Conservation (phyloP, 352 stramenopile species). For the Halophytophthora polymorphica region DNA sequence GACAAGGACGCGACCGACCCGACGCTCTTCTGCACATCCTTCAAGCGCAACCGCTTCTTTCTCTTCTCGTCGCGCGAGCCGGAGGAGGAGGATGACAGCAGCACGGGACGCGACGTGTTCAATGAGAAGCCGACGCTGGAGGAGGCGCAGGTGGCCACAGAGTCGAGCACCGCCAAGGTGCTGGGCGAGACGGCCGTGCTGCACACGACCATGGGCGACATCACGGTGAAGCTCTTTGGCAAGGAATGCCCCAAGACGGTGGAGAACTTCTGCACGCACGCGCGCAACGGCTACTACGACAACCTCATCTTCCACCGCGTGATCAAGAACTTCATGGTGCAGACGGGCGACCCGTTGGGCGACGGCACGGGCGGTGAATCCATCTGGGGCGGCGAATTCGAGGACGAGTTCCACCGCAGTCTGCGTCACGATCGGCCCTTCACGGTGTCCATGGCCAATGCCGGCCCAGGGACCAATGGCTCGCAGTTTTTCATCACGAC, state of each 20-base stretch:
- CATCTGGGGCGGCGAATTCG: constrained; percentile 99
- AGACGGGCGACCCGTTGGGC: constrained; percentile 94
- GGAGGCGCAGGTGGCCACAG: constrained; percentile 85
- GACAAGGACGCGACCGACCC: constrained; percentile 61
- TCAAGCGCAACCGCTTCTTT: constrained; percentile 95
- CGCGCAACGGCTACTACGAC: constrained; percentile 98
- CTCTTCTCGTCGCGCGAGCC: constrained; percentile 96
- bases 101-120: constrained; percentile 92
- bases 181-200: constrained; percentile 87
- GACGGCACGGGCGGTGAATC: constrained; percentile 98
- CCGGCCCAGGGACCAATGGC: constrained; percentile 74
- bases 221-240: constrained; percentile 95
- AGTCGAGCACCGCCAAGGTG: constrained; percentile 62
- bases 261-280: constrained; percentile 98
- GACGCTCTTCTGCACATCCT: constrained; percentile 87
- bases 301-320: constrained; percentile 99
- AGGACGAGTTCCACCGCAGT: constrained; percentile 97
- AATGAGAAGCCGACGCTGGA: constrained; percentile 97
- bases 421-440: constrained; percentile 96
- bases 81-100: constrained; percentile 58
- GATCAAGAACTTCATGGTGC: constrained; percentile 99
- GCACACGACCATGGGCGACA: constrained; percentile 98
- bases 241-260: constrained; percentile 94
- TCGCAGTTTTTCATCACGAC: constrained; percentile 99
- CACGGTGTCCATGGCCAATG: constrained; percentile 99